Evolutionary conservation across 2,329 filamentous ascomycete genomes (phyloP).

Genomic region (Nemania diffusa): DNA sequence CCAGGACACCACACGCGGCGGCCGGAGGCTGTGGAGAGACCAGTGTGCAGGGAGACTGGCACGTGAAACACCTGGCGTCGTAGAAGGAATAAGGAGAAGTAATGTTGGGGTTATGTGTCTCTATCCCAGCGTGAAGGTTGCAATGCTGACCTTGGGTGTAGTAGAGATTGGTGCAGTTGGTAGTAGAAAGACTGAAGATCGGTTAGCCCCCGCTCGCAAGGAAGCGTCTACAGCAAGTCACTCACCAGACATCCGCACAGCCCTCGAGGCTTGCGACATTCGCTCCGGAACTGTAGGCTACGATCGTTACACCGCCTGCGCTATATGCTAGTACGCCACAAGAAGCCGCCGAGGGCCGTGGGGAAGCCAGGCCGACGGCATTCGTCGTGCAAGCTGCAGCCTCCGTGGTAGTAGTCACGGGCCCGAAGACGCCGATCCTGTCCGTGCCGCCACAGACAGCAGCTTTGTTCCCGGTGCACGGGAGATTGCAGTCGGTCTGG

Average conservation of each 20-base stretch:
- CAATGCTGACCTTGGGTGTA: background rate
- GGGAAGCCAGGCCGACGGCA: background rate
- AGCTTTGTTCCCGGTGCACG: background rate
- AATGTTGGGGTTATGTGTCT: background rate
- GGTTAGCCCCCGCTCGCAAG: background rate
- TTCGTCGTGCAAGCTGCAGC: background rate
- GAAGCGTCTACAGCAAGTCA: background rate
- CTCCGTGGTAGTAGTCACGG: background rate
- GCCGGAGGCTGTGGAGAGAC: background rate
- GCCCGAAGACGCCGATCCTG: conserved; percentile 5
- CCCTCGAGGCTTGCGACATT: background rate
- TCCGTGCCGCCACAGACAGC: conserved; percentile 1
- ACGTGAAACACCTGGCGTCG: conserved; percentile 9
- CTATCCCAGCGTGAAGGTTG: conserved; percentile 2
- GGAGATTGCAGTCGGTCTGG: conserved; percentile 1
- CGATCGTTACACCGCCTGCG: background rate
- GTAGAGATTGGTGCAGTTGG: conserved; percentile 7
- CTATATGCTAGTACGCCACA: background rate
- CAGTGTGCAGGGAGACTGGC: conserved; percentile 4
- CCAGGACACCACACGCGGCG: background rate
- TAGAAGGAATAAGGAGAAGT: conserved; percentile 2
- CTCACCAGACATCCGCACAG: conserved; percentile 1
- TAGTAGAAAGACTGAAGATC: conserved; percentile 2
- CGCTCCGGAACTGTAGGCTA: background rate
- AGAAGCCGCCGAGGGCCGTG: background rate